phyloP scores from a whole-genome alignment of 495 filamentous ascomycete genomes.

The Penicillium paxilli region DNA sequence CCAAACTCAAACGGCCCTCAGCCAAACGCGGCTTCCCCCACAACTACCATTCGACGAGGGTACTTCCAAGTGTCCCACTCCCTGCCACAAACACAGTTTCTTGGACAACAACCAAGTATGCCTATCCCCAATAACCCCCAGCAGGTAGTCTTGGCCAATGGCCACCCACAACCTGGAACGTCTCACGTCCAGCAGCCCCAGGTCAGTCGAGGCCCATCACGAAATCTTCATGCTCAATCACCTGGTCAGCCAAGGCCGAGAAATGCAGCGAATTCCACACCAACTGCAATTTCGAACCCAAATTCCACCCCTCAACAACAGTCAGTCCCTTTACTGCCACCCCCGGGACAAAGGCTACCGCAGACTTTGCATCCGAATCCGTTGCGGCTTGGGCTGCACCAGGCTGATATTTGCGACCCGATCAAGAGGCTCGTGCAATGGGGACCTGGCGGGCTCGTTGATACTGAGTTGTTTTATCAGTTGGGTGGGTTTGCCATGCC shows the following conservation, averaged over 20 bases:
- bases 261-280: background rate
- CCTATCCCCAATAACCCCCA: background rate
- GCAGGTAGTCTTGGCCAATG: background rate
- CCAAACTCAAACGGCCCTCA: too few species aligned
- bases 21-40: background rate
- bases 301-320: background rate
- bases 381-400: conserved; percentile 52
- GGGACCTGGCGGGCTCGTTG: conserved; percentile 8
- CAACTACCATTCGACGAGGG: too few species aligned
- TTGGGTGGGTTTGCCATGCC: conserved; percentile 40
- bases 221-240: background rate
- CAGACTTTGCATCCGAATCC: conserved; percentile 45
- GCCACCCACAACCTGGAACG: background rate
- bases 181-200: background rate
- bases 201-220: background rate
- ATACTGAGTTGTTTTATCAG: conserved; percentile 44
- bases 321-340: conserved; percentile 31
- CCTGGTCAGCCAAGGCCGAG: background rate
- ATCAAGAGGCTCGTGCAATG: conserved; percentile 34
- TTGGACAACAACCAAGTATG: background rate
- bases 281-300: background rate
- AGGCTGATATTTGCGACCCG: conserved; percentile 57
- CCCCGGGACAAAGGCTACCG: conserved; percentile 26
- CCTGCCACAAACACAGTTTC: background rate
- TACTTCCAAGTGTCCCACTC: background rate